A percentile compares a stretch with the other conserved stretches of the same genome.
These are phyloP conservation scores for Podospora anserina DNA, from an alignment of 495 filamentous ascomycete species.

Conservation along the genomic window DNA sequence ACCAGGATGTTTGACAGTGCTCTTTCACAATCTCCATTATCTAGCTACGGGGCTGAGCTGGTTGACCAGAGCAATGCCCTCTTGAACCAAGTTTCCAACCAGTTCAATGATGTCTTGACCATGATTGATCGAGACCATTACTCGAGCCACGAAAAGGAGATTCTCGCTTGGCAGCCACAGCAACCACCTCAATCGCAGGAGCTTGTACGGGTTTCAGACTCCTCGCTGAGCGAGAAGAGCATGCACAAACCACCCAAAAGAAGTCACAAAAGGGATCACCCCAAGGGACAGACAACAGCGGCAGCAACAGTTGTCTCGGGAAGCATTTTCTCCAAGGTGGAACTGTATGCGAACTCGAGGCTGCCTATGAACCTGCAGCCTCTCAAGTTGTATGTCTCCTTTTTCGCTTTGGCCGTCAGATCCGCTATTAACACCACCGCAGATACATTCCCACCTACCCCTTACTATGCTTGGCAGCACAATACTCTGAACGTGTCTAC, in stretches of 20 bases:
- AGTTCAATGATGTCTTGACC: slow-evolving; percentile 62
- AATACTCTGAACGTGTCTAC: slow-evolving; percentile 71
- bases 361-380: slow-evolving; percentile 63
- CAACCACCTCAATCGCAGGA: slow-evolving; percentile 34
- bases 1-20: slow-evolving; percentile 37
- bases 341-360: slow-evolving; percentile 73
- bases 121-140: slow-evolving; percentile 67
- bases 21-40: slow-evolving; percentile 34
- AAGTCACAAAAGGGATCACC: slow-evolving; percentile 22
- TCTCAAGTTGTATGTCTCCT: slow-evolving; percentile 57
- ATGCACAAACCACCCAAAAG: slow-evolving; percentile 31
- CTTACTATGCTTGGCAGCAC: slow-evolving; percentile 68
- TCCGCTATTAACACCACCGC: slow-evolving; percentile 9
- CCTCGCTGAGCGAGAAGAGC: slow-evolving; percentile 21
- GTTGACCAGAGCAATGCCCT: slow-evolving; percentile 48
- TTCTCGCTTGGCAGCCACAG: slow-evolving; percentile 45
- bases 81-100: slow-evolving; percentile 54
- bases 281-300: slow-evolving; percentile 38
- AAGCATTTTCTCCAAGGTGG: slow-evolving; percentile 72
- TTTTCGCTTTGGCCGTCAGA: neutral
- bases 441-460: slow-evolving; percentile 68
- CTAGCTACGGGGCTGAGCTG: slow-evolving; percentile 39
- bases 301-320: slow-evolving; percentile 41
- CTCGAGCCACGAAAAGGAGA: slow-evolving; percentile 58
- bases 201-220: slow-evolving; percentile 19